Evolutionary conservation across 169 alveolate species (phyloP).

Genomic region (Eimeria zaria): DNA sequence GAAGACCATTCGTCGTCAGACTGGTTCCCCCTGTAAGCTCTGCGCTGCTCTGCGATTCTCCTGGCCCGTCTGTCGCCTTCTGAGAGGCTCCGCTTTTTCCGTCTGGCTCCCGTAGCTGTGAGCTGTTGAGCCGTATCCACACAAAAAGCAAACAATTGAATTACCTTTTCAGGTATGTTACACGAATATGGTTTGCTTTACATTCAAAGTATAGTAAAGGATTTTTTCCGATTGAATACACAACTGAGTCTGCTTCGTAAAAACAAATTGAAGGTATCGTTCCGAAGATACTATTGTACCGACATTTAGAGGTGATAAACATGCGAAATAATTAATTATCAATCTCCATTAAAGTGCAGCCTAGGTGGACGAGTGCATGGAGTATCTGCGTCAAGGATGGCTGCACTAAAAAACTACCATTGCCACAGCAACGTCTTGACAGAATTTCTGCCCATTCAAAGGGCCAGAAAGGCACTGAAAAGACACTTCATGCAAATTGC

Average conservation of each 20-base stretch:
- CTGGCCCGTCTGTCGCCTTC: neutral
- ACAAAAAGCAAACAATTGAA: neutral
- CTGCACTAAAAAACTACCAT: neutral
- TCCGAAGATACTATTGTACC: no score
- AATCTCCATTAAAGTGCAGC: no score
- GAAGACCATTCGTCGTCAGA: neutral
- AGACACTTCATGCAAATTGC: neutral
- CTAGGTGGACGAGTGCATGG: neutral
- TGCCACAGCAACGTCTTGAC: neutral
- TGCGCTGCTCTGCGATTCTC: neutral
- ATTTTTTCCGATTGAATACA: no score
- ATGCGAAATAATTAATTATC: no score
- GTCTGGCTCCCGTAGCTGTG: neutral
- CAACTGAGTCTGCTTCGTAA: no score
- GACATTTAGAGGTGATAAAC: no score
- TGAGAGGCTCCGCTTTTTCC: neutral
- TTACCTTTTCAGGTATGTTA: no score
- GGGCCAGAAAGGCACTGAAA: neutral
- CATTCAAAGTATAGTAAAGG: no score
- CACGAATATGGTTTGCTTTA: no score
- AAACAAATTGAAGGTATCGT: no score
- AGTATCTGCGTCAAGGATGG: neutral
- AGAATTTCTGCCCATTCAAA: neutral
- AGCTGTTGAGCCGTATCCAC: conserved; percentile 2
- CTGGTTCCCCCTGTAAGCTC: neutral